Evolutionary conservation across 2,329 filamentous ascomycete species (phyloP), one percentile per base, ranked within the genome.

Genomic region (Emmonsia crescens): DNA sequence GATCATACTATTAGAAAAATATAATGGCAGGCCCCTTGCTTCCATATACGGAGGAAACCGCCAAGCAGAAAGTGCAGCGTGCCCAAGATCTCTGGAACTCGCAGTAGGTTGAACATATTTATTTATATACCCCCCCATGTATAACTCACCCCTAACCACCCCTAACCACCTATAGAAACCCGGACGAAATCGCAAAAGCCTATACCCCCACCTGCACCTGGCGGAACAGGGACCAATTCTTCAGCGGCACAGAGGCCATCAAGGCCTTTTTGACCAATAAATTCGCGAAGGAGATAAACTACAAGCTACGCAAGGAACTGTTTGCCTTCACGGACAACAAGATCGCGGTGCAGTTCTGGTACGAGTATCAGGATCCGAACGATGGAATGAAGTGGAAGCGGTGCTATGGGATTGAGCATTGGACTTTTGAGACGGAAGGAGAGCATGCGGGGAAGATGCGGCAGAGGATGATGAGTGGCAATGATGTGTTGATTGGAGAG

Each of bases 291-390:
- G 91, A 95, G 72, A 77, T 83, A 51, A 84, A 80, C 19, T 95
- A 95, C 69, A 81, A 82, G 0, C 79, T 96, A 60, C 83, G 90
- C 60, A 95, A 96, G 73, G 91, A 96, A 71, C 78, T 96, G 0
- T 96, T 95, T 73, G 81, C 89, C 0, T 94, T 91, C 69, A 80
- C 77, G 0, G 85, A 86, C 44, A 79, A 93, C 73, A 88, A 84
- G 74, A 93, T 92, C 65, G 90, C 90, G 0, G 91, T 95, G 27
- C 89, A 96, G 71, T 95, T 94, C 73, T 95, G 90, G 90, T 95
- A 93, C 69, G 88, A 95, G 74, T 92, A 85, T 75, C 82, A 85
- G 65, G 89, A 93, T 68, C 75, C 76, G 8, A 68, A 79, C 1
- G 86, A 88, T 44, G 85, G 68, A 12, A 72, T 77, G 75, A 73